Evolutionary conservation across 495 filamentous ascomycete species (phyloP), one percentile per base, ranked within the genome.

Genomic region (Lineolata rhizophorae): DNA sequence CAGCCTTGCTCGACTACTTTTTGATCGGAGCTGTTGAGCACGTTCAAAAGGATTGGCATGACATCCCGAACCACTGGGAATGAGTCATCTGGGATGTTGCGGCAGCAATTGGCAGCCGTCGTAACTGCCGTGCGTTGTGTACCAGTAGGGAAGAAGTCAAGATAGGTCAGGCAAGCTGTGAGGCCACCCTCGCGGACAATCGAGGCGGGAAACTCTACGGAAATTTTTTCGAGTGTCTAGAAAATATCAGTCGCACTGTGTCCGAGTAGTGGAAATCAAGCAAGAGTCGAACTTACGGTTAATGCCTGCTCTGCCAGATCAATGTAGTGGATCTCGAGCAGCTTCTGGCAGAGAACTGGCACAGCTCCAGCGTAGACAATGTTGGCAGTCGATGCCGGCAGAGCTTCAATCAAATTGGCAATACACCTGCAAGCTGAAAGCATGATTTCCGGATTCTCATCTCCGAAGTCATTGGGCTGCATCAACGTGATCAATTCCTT

Each of bases 141-240:
- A 48, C 85, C 83, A 6, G 90, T 95, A 4, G 90, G 73, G 48
- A 99, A 99, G 53, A 99, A 99, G 44, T 99, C 90, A 21, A 99
- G 63, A 53, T 82, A 94, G 1, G 73, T 80, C 33, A 99, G 57
- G 43, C 90, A 99, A 17, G 87, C 90, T 10, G 77, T 85, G 38
- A 99, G 58, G 8, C 90, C 90, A 19, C 85, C 90, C 56, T 94
- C 90, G 21, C 84, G 78, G 14, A 99, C 87, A 42, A 99, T 95
- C 18, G 81, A 80, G 2, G 78, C 74, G 10, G 90, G 90, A 50
- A 91, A 99, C 47, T 99, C 90, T 26, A 83, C 71, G 1, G 90
- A 99, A 24, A 99, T 94, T 53, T 93, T 95, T 42, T 93, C 83
- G 28, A 99, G 59, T 2, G 90, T 95, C n/a, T n/a, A n/a, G n/a